Evolutionary conservation across 1,284 basidiomycete genomes (phyloP).

Genomic region (Gomphus bonarii): DNA sequence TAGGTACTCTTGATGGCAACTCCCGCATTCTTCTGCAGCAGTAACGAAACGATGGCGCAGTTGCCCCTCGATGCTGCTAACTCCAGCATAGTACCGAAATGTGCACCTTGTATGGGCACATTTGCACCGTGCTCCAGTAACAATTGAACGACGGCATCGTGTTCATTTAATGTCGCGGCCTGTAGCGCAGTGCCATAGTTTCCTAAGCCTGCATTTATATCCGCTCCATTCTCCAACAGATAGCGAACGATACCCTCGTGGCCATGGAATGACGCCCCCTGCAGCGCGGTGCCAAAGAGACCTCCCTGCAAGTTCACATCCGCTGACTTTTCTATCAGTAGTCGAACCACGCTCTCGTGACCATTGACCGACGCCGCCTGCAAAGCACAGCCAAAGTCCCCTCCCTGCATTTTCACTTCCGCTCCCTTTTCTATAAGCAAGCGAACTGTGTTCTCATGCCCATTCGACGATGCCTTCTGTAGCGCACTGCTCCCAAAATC

Average conservation of each 20-base stretch:
- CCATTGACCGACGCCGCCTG: not conserved
- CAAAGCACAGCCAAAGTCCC: not conserved
- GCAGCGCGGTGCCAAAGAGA: not conserved
- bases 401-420: not conserved
- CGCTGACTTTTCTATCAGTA: not conserved
- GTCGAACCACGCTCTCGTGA: not conserved
- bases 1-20: no score
- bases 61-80: no score
- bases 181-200: no score
- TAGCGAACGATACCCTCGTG: not conserved
- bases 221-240: no score
- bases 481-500: not conserved
- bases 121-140: no score
- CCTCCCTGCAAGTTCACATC: not conserved
- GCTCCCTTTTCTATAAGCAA: not conserved
- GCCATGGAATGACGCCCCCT: not conserved
- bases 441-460: not conserved
- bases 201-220: no score
- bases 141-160: no score
- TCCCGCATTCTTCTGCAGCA: no score
- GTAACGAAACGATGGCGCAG: no score
- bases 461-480: not conserved
- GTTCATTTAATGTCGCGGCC: no score
- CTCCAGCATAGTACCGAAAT: no score
- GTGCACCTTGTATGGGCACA: no score